phyloP scores from a whole-genome alignment of 2,329 filamentous ascomycete species.

The Pestalotiopsis sp. region DNA sequence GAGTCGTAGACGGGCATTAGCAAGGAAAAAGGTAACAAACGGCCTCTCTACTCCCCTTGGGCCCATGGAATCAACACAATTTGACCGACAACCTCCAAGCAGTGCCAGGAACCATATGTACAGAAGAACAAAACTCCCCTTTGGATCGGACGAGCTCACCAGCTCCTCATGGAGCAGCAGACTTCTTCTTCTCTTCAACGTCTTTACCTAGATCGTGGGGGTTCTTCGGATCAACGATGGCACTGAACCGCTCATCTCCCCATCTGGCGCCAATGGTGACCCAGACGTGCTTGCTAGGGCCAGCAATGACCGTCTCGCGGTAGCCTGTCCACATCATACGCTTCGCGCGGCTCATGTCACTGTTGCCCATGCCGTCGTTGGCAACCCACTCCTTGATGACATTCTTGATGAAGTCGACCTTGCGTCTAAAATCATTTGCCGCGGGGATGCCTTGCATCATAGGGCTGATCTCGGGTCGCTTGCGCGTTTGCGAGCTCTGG shows the following conservation, averaged over 20 bases:
- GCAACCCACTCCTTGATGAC: slow-evolving; percentile 72
- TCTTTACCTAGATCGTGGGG: slow-evolving; percentile 58
- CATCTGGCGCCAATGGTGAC: slow-evolving; percentile 67
- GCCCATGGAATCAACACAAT: background rate
- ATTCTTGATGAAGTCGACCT: slow-evolving; percentile 72
- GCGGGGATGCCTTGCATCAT: slow-evolving; percentile 66
- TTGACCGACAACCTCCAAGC: background rate
- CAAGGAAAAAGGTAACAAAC: background rate
- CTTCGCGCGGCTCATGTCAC: slow-evolving; percentile 56
- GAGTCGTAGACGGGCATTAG: slow-evolving; percentile 9
- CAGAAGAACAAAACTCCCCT: background rate
- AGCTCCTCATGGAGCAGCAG: slow-evolving; percentile 13
- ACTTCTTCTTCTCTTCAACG: slow-evolving; percentile 43
- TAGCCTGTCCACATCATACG: slow-evolving; percentile 62
- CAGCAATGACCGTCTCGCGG: slow-evolving; percentile 56
- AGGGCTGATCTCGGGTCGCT: slow-evolving; percentile 62
- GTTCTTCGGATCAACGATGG: slow-evolving; percentile 56
- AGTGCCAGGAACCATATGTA: background rate
- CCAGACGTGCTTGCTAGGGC: slow-evolving; percentile 67
- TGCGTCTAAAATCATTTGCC: slow-evolving; percentile 73
- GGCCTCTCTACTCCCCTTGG: background rate
- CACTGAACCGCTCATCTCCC: slow-evolving; percentile 59
- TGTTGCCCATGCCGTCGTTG: slow-evolving; percentile 72
- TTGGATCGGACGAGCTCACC: background rate
- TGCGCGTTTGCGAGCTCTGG: slow-evolving; percentile 39